Percentiles rank a stretch among this genome's conserved stretches.
phyloP scores from a whole-genome alignment of 2,329 filamentous ascomycete genomes.

The Paracorniculantispora psalliotae region DNA sequence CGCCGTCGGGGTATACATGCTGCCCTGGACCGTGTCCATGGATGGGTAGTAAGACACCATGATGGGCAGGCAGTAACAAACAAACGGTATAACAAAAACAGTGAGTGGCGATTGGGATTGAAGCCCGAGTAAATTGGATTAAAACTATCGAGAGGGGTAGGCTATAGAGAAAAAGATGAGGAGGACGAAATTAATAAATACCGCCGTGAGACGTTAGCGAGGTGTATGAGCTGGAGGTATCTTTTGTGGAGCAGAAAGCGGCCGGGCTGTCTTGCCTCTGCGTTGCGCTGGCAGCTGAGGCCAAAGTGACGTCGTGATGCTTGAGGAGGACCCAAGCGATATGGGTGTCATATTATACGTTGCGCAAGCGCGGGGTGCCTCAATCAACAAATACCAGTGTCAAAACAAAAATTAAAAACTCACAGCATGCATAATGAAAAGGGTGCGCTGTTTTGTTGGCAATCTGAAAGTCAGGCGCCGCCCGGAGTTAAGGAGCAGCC shows the following conservation, averaged over 20 bases:
- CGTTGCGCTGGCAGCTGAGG: not conserved
- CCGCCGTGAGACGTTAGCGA: not conserved
- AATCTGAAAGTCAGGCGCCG: not conserved
- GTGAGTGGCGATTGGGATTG: not conserved
- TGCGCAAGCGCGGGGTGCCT: not conserved
- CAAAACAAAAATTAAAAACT: not conserved
- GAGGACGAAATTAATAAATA: not conserved
- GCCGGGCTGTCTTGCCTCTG: not conserved
- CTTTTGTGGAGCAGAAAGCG: constrained; percentile 4
- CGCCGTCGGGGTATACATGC: constrained; percentile 43
- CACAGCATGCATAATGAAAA: not conserved
- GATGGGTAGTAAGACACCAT: constrained; percentile 36
- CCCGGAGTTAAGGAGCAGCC: constrained; percentile 1
- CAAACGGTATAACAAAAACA: not conserved
- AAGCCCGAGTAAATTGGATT: not conserved
- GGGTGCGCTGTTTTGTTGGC: not conserved
- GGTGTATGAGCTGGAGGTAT: not conserved
- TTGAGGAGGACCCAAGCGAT: not conserved
- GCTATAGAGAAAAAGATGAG: not conserved
- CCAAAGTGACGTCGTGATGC: constrained; percentile 1
- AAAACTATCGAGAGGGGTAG: not conserved
- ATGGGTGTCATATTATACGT: constrained; percentile 4
- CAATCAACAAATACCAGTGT: not conserved
- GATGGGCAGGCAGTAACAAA: not conserved
- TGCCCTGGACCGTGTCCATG: constrained; percentile 47